phyloP scores from a whole-genome alignment of 805 yeast species.

The Saturnispora silvae region DNA sequence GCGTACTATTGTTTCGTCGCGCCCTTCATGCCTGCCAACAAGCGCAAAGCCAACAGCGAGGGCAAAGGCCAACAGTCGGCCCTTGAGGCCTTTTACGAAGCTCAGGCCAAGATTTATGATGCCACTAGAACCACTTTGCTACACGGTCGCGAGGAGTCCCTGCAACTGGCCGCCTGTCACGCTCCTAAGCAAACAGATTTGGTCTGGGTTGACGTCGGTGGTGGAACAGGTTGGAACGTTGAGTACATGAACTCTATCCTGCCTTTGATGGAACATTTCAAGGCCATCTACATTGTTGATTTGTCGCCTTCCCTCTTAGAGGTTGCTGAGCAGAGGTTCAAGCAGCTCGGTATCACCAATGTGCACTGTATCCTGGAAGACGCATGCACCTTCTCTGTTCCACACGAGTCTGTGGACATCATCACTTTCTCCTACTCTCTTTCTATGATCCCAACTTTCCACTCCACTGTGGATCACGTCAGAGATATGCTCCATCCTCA shows the following conservation, averaged over 20 bases:
- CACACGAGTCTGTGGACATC: conserved; percentile 47
- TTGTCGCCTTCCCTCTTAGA: conserved; percentile 68
- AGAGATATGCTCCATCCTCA: conserved; percentile 38
- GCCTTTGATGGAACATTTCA: conserved; percentile 39
- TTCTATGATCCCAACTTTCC: conserved; percentile 78
- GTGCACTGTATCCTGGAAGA: conserved; percentile 65
- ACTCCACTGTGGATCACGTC: conserved; percentile 67
- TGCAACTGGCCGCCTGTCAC: conserved; percentile 50
- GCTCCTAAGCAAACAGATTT: conserved; percentile 33
- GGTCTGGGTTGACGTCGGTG: conserved; percentile 76
- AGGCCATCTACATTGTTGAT: conserved; percentile 63
- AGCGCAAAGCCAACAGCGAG: conserved; percentile 18
- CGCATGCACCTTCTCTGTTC: conserved; percentile 59
- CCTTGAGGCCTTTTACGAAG: conserved; percentile 60
- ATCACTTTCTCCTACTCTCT: conserved; percentile 72
- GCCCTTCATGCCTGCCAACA: conserved; percentile 35
- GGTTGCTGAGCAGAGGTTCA: conserved; percentile 53
- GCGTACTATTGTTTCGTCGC: conserved; percentile 47
- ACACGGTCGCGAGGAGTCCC: conserved; percentile 60
- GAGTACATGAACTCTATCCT: conserved; percentile 58
- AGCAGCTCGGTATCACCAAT: conserved; percentile 38
- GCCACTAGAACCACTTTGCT: conserved; percentile 54
- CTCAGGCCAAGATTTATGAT: conserved; percentile 72
- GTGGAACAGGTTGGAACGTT: conserved; percentile 79
- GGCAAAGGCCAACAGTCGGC: conserved; percentile 42